Conservation (phyloP, 108 stramenopile genomes). For the Fragilariopsis cylindrus region DNA sequence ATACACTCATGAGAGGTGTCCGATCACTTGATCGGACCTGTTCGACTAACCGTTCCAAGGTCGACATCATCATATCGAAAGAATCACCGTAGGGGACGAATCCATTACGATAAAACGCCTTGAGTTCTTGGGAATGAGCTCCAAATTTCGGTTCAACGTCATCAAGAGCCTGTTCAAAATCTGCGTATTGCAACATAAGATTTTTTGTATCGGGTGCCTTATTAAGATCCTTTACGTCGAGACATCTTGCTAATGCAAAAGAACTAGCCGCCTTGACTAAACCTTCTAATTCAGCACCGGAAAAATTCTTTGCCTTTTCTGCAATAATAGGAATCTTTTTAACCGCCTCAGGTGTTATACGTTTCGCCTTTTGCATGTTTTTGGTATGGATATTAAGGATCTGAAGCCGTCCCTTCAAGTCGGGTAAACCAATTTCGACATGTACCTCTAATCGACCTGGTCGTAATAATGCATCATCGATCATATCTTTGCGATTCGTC, state of each 20-base stretch:
- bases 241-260: constrained; percentile 88
- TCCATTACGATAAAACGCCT: constrained; percentile 92
- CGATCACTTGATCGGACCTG: constrained; percentile 86
- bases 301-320: constrained; percentile 94
- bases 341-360: constrained; percentile 82
- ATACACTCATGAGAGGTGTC: constrained; percentile 92
- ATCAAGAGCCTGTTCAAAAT: constrained; percentile 88
- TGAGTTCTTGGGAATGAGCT: constrained; percentile 86
- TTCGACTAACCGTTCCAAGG: constrained; percentile 86
- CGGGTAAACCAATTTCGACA: constrained; percentile 98
- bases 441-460: constrained; percentile 98
- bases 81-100: constrained; percentile 92
- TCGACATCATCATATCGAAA: constrained; percentile 82
- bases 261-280: constrained; percentile 96
- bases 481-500: constrained; percentile 99
- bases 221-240: constrained; percentile 90
- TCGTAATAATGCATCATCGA: constrained; percentile 97
- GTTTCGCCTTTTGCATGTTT: constrained; percentile 85
- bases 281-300: constrained; percentile 98
- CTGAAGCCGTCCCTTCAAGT: constrained; percentile 90
- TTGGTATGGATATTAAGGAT: constrained; percentile 96
- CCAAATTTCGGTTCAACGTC: constrained; percentile 97
- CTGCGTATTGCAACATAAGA: constrained; percentile 76
- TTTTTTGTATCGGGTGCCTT: constrained; percentile 90
- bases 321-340: constrained; percentile 80